phyloP scores from a whole-genome alignment of 179 eudicot species.

The Corrigiola litoralis region DNA sequence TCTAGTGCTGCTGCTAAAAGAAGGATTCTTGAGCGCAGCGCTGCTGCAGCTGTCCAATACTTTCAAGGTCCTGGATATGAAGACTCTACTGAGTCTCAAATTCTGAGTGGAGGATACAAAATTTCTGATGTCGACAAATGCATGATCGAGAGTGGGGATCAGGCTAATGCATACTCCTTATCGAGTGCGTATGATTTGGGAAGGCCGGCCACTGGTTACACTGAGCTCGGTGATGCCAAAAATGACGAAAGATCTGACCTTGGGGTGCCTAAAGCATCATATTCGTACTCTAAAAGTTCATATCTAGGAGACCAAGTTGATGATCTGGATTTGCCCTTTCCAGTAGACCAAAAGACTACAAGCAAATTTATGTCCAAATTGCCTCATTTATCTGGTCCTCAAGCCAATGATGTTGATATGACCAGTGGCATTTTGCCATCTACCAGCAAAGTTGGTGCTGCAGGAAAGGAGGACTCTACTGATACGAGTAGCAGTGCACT shows the following conservation, averaged over 20 bases:
- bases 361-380: conserved; percentile 9
- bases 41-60: conserved; percentile 63
- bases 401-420: conserved; percentile 23
- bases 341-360: conserved; percentile 6
- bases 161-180: conserved; percentile 5
- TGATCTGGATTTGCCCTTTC: conserved; percentile 5
- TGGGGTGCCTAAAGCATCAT: conserved; percentile 28
- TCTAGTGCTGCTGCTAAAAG: conserved; percentile 49
- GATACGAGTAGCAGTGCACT: conserved; percentile 14
- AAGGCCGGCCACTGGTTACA: conserved; percentile 18
- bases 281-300: conserved; percentile 21
- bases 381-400: conserved; percentile 29
- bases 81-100: conserved; percentile 26
- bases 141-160: conserved; percentile 18
- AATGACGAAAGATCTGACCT: conserved; percentile 18
- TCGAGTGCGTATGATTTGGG: conserved; percentile 16
- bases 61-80: conserved; percentile 36
- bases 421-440: conserved; percentile 27
- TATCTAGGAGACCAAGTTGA: conserved; percentile 20
- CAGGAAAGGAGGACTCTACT: conserved; percentile 19
- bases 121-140: conserved; percentile 10
- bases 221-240: conserved; percentile 22
- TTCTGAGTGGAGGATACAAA: conserved; percentile 23
- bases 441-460: conserved; percentile 16
- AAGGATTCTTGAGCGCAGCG: conserved; percentile 76